phyloP scores from a whole-genome alignment of 129 eudicot species.

The Smallanthus sonchifolius region DNA sequence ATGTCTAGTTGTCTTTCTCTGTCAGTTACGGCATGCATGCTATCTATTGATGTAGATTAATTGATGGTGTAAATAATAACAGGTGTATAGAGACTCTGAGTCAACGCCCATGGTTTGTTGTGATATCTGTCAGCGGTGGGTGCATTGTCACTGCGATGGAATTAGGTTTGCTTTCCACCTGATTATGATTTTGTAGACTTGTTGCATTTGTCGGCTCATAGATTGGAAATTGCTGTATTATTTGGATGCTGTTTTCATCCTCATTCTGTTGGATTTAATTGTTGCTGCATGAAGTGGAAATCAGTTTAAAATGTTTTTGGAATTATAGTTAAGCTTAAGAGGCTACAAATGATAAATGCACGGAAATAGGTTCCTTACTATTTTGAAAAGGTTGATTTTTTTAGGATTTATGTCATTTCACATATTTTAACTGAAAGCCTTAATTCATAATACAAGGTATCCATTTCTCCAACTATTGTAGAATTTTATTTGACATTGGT shows the following conservation, averaged over 20 bases:
- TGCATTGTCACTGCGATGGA: slow-evolving; percentile 92
- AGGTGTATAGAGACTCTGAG: slow-evolving; percentile 99
- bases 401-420: not conserved
- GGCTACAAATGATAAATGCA: not conserved
- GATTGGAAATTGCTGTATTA: not conserved
- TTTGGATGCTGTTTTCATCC: not conserved
- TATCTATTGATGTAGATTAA: not conserved
- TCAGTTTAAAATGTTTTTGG: not conserved
- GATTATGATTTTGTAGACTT: slow-evolving; percentile 13
- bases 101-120: slow-evolving; percentile 99
- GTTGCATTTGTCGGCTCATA: not conserved
- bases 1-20: not conserved
- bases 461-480: not conserved
- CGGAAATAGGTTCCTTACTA: not conserved
- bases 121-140: slow-evolving; percentile 96
- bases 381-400: not conserved
- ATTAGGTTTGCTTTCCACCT: slow-evolving; percentile 60
- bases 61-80: slow-evolving; percentile 16
- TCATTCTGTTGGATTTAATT: slow-evolving; percentile 3
- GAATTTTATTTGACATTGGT: not conserved
- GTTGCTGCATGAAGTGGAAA: not conserved
- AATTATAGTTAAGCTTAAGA: not conserved
- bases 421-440: too few species aligned
- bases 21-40: not conserved
- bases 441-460: too few species aligned